These are phyloP conservation scores for Paramecium caudatum DNA, from an alignment of 73 alveolate genomes.

Conservation along the genomic window DNA sequence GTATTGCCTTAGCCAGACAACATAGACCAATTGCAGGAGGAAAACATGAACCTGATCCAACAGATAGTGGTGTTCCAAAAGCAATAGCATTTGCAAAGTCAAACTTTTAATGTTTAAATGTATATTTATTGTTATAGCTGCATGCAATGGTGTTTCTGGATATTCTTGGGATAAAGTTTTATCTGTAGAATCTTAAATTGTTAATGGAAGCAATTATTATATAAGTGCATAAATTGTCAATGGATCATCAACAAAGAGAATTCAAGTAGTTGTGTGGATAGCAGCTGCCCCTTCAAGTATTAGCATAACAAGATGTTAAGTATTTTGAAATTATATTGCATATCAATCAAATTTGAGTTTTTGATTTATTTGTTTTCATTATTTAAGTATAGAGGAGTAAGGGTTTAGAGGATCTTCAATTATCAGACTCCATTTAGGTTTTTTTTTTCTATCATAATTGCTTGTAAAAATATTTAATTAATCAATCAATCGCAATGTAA, in stretches of 20 bases:
- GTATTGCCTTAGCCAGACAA: neutral
- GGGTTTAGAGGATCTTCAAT: too few relatives aligned
- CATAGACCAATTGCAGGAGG: conserved; percentile 59
- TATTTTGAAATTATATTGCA: neutral
- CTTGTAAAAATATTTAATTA: too few relatives aligned
- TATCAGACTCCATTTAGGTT: too few relatives aligned
- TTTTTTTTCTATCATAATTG: too few relatives aligned
- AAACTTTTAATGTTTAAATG: neutral
- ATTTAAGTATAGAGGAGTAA: too few relatives aligned
- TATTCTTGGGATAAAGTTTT: neutral
- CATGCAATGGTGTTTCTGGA: conserved; percentile 21
- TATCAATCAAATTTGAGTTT: too few relatives aligned
- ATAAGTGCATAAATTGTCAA: neutral
- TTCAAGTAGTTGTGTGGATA: conserved; percentile 10
- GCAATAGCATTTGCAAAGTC: conserved; percentile 14
- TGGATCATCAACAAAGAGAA: neutral
- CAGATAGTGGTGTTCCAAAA: neutral
- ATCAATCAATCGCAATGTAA: too few relatives aligned
- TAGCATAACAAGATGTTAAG: neutral
- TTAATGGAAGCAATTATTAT: conserved; percentile 39
- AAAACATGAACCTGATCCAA: conserved; percentile 12
- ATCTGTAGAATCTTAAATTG: neutral
- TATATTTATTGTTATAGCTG: neutral
- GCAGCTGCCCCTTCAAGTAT: conserved; percentile 12
- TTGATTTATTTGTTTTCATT: too few relatives aligned